phyloP scores from a whole-genome alignment of 2,329 filamentous ascomycete genomes.

The Paraconiothyrium sp. region DNA sequence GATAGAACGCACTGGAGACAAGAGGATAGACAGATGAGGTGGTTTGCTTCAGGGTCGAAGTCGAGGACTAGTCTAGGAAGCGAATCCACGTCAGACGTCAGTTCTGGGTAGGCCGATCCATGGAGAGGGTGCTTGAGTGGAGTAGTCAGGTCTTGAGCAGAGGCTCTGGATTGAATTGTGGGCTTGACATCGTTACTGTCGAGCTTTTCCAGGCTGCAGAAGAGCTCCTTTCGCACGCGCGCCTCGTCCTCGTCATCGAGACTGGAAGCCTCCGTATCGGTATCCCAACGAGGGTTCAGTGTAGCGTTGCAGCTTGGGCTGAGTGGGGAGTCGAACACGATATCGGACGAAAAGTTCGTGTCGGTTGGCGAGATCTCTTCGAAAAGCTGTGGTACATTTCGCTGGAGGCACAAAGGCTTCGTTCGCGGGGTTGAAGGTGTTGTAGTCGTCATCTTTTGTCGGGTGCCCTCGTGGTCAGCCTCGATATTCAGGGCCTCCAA shows the following conservation, averaged over 20 bases:
- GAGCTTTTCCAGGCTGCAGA: not conserved
- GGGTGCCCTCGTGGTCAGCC: not conserved
- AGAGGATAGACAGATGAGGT: slow-evolving; percentile 36
- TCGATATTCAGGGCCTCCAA: not conserved
- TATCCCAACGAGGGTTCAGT: not conserved
- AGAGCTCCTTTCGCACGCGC: not conserved
- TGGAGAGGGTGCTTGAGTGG: not conserved
- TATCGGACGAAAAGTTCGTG: slow-evolving; percentile 32
- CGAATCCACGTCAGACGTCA: not conserved
- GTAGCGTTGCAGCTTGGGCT: not conserved
- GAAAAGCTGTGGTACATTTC: not conserved
- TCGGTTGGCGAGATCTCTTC: slow-evolving; percentile 36
- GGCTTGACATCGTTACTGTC: not conserved
- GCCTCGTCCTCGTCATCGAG: slow-evolving; percentile 16
- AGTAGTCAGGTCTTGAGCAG: not conserved
- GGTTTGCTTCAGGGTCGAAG: slow-evolving; percentile 16
- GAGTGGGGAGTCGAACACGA: slow-evolving; percentile 31
- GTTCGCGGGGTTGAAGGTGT: slow-evolving; percentile 3
- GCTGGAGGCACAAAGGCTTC: not conserved
- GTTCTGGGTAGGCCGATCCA: not conserved
- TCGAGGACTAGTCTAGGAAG: not conserved
- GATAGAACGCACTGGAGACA: slow-evolving; percentile 43
- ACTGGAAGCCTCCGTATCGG: slow-evolving; percentile 21
- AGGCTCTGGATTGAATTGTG: not conserved
- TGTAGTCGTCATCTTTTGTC: not conserved